These are phyloP conservation scores for Ramaria sp. DNA, from an alignment of 768 basidiomycete genomes.

Conservation along the genomic window DNA sequence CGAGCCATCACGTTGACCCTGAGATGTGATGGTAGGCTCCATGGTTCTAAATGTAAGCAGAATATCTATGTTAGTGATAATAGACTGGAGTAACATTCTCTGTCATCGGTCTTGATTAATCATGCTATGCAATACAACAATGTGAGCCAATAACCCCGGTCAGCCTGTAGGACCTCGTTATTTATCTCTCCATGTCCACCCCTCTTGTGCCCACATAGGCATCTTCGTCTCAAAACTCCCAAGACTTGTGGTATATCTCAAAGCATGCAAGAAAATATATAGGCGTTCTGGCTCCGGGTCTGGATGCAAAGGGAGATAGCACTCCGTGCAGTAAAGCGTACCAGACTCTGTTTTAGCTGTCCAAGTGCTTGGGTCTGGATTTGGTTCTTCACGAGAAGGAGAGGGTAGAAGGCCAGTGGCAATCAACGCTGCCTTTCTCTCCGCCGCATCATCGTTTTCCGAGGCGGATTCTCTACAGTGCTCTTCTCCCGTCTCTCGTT, in stretches of 20 bases:
- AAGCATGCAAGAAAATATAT: slow-evolving; percentile 93
- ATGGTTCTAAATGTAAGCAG: no score
- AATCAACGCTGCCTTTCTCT: neutral
- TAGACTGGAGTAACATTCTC: no score
- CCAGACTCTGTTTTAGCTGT: slow-evolving; percentile 3
- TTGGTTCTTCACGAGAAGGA: neutral
- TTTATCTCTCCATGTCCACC: slow-evolving; percentile 47
- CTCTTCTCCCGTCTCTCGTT: neutral
- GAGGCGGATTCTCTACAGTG: neutral
- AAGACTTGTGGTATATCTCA: slow-evolving; percentile 67
- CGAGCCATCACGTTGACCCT: no score
- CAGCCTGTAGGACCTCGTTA: neutral
- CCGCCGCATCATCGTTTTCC: neutral
- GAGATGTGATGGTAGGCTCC: no score
- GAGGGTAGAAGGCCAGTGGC: neutral
- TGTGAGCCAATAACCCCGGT: no score
- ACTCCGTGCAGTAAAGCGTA: slow-evolving; percentile 70
- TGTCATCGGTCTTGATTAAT: no score
- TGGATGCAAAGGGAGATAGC: slow-evolving; percentile 85
- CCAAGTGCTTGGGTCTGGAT: slow-evolving; percentile 6
- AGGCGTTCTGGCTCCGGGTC: slow-evolving; percentile 88
- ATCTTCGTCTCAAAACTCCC: slow-evolving; percentile 79
- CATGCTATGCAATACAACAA: no score
- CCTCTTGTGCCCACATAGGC: slow-evolving; percentile 81
- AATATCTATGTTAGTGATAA: no score